These are phyloP conservation scores for Trametes elegans DNA, from an alignment of 768 basidiomycete species.

Conservation along the genomic window DNA sequence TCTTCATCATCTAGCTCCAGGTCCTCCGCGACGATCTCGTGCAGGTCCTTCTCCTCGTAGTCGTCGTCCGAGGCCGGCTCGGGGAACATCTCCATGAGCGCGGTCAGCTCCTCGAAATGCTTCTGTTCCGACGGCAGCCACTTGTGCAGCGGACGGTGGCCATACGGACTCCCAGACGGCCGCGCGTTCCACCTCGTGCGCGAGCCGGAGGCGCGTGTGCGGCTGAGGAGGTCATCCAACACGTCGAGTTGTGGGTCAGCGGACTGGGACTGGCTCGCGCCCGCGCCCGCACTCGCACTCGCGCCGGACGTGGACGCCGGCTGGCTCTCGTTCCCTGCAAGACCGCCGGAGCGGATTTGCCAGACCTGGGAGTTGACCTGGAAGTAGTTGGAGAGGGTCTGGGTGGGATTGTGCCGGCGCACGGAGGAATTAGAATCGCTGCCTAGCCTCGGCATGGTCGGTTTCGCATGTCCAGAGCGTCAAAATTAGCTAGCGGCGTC, in stretches of 20 bases:
- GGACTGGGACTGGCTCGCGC: neutral
- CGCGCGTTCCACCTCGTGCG: conserved; percentile 18
- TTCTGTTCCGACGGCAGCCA: conserved; percentile 1
- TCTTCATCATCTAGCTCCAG: neutral
- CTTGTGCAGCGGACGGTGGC: conserved; percentile 7
- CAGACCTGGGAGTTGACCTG: conserved; percentile 10
- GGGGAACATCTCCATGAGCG: conserved; percentile 10
- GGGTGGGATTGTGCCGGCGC: conserved; percentile 11
- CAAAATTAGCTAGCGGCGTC: neutral
- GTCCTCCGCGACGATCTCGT: neutral
- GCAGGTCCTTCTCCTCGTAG: neutral
- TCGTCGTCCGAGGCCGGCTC: conserved; percentile 5
- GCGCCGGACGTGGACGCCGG: too few relatives aligned
- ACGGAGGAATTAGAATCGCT: conserved; percentile 16
- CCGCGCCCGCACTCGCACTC: too few relatives aligned
- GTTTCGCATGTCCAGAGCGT: conserved; percentile 3
- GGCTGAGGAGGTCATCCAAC: neutral
- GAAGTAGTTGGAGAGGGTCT: conserved; percentile 7
- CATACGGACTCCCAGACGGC: conserved; percentile 10
- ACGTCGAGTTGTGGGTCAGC: conserved; percentile 1
- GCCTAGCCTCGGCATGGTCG: conserved; percentile 14
- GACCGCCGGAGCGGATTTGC: neutral
- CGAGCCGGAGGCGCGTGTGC: conserved; percentile 7
- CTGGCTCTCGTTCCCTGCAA: too few relatives aligned
- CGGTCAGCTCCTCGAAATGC: conserved; percentile 6